Evolutionary conservation across 371 early-diverging fungal genomes (phyloP).

Genomic region (Umbelopsis sp.): DNA sequence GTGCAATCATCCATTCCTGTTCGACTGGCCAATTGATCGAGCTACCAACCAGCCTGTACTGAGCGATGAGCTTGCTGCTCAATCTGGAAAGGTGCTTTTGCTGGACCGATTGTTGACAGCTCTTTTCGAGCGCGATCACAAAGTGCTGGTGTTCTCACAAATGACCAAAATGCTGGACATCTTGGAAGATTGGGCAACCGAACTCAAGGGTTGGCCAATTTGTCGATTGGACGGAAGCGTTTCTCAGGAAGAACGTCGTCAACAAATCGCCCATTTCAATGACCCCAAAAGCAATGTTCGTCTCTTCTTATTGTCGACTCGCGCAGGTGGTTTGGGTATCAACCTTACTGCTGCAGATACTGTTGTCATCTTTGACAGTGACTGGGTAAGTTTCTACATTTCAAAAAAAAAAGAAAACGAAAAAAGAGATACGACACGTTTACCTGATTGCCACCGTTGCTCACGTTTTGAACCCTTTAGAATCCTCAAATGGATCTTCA

Average conservation of each 20-base stretch:
- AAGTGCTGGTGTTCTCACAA: constrained; percentile 94
- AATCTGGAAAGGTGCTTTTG: constrained; percentile 87
- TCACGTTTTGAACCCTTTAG: constrained; percentile 31
- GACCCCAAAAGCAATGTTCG: constrained; percentile 50
- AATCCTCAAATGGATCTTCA: constrained; percentile 98
- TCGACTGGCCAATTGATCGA: constrained; percentile 75
- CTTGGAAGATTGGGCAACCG: constrained; percentile 87
- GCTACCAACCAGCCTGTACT: constrained; percentile 47
- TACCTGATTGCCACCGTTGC: no score
- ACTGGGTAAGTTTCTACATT: constrained; percentile 69
- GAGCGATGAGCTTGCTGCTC: constrained; percentile 62
- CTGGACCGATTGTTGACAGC: constrained; percentile 84
- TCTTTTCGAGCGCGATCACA: constrained; percentile 78
- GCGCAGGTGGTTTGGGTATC: constrained; percentile 97
- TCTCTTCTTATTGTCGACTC: constrained; percentile 95
- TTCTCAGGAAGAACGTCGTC: constrained; percentile 75
- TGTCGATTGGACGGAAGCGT: constrained; percentile 96
- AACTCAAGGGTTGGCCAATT: constrained; percentile 75
- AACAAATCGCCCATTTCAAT: constrained; percentile 75
- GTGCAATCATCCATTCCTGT: constrained; percentile 95
- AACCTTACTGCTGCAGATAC: constrained; percentile 96
- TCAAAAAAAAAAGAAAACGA: no score
- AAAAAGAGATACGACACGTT: not conserved
- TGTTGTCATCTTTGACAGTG: constrained; percentile 91
- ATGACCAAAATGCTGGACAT: constrained; percentile 93